These are phyloP conservation scores for Populus alba DNA, from an alignment of 345 rosid genomes.

Conservation along the genomic window DNA sequence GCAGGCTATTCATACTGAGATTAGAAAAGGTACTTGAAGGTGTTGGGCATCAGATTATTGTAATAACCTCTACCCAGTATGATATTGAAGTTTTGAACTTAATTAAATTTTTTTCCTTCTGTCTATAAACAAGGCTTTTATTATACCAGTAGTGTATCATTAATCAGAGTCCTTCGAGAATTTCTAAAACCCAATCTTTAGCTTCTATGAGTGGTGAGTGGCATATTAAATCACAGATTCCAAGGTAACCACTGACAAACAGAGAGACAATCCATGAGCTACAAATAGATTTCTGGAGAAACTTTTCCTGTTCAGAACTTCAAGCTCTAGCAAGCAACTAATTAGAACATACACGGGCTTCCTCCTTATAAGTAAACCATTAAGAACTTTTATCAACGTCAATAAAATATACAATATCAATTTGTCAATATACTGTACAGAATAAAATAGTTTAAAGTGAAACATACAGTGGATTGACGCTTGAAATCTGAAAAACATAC, in stretches of 20 bases:
- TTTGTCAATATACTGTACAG: conserved; percentile 1
- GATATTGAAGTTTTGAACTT: neutral
- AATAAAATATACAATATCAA: neutral
- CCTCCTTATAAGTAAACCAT: conserved; percentile 1
- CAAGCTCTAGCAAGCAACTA: neutral
- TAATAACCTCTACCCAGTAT: neutral
- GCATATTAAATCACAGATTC: neutral
- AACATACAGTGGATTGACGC: neutral
- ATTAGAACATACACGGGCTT: neutral
- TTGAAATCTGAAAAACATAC: neutral
- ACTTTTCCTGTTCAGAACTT: neutral
- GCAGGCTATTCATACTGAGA: neutral
- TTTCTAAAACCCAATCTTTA: neutral
- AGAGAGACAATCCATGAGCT: neutral
- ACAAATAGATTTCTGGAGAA: neutral
- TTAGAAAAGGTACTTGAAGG: neutral
- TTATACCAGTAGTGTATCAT: neutral
- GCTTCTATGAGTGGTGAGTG: neutral
- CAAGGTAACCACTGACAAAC: neutral
- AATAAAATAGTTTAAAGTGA: neutral
- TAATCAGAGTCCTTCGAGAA: neutral
- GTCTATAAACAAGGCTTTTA: neutral
- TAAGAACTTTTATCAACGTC: neutral
- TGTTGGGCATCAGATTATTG: neutral
- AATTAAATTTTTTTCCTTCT: neutral